These are phyloP conservation scores for Annulohypoxylon nitens DNA, from an alignment of 495 filamentous ascomycete genomes.

Conservation along the genomic window DNA sequence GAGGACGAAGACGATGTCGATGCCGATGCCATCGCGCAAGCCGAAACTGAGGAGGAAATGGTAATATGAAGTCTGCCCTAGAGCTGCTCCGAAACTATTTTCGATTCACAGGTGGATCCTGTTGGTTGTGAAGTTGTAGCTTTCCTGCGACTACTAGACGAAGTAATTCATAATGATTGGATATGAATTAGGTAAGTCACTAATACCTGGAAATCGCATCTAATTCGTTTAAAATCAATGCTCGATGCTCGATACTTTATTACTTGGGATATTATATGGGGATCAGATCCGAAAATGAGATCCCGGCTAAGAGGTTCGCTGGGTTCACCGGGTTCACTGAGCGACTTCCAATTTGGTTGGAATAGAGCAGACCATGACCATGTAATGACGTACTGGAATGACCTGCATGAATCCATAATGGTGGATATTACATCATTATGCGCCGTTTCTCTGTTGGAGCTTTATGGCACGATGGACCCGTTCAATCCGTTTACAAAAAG, in stretches of 20 bases:
- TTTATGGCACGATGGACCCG: not conserved
- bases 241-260: not conserved
- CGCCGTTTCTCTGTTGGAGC: not conserved
- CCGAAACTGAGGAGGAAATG: constrained; percentile 44
- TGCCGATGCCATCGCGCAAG: constrained; percentile 44
- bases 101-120: not conserved
- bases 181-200: too few species aligned
- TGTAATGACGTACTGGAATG: constrained; percentile 34
- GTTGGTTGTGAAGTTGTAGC: not conserved
- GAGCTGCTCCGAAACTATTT: not conserved
- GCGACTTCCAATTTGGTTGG: not conserved
- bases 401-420: constrained; percentile 21
- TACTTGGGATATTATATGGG: not conserved
- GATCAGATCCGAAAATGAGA: not conserved
- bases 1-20: constrained; percentile 69
- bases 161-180: not conserved
- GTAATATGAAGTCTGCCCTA: constrained; percentile 54
- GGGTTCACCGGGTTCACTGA: not conserved
- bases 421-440: constrained; percentile 21
- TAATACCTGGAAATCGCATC: not conserved
- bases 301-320: not conserved
- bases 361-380: not conserved
- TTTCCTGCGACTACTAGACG: not conserved
- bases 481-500: not conserved
- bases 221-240: not conserved